Percentiles rank a stretch among this genome's conserved stretches.
Evolutionary conservation across 2,329 filamentous ascomycete species (phyloP).

Genomic region (Tolypocladium sp.): DNA sequence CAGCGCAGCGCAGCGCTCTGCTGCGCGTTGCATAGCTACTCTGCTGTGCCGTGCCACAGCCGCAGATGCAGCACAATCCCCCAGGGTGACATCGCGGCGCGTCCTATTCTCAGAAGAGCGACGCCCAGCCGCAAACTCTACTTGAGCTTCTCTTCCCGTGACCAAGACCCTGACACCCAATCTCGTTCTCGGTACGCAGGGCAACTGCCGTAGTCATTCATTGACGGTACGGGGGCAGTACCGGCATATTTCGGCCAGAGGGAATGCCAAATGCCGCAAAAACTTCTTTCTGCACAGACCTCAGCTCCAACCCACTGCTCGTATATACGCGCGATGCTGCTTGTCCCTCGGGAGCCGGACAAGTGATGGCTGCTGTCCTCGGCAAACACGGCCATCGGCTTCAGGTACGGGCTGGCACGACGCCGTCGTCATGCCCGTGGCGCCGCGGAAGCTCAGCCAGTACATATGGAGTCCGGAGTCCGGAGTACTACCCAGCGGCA

Average conservation of each 20-base stretch:
- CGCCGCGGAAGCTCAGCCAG: not conserved
- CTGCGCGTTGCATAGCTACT: not conserved
- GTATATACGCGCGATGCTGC: not conserved
- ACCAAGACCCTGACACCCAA: not conserved
- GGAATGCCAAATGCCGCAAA: not conserved
- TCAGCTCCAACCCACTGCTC: not conserved
- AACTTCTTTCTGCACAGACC: not conserved
- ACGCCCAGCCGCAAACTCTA: not conserved
- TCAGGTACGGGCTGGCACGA: too few species aligned
- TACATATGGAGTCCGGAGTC: not conserved
- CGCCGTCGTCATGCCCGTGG: not conserved
- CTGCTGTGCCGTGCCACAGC: not conserved
- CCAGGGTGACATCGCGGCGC: not conserved
- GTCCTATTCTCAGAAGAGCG: not conserved
- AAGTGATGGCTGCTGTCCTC: not conserved
- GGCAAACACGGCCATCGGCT: not conserved
- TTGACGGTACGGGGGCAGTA: not conserved
- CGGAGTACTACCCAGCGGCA: not conserved
- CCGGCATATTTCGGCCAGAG: not conserved
- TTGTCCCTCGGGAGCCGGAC: not conserved
- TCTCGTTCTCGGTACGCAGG: not conserved
- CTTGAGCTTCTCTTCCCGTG: not conserved
- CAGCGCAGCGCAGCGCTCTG: not conserved
- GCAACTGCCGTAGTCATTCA: constrained; percentile 1
- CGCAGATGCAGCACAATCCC: not conserved